phyloP scores from a whole-genome alignment of 208 protist species.

The Trypanosoma mega region DNA sequence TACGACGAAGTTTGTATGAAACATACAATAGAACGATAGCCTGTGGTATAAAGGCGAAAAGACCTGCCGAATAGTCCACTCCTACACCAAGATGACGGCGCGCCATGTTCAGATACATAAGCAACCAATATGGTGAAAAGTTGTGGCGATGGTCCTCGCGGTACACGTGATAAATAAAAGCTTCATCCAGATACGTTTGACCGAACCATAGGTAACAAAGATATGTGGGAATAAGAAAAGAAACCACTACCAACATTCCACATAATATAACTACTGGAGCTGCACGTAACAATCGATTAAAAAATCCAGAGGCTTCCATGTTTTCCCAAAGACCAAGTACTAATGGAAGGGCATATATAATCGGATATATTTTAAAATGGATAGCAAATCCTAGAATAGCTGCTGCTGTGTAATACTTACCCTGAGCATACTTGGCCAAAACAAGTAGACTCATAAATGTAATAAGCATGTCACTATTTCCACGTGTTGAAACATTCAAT shows the following conservation, averaged over 20 bases:
- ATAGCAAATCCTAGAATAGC: conserved; percentile 76
- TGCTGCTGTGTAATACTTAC: conserved; percentile 52
- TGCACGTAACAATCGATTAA: conserved; percentile 1
- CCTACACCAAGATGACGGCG: conserved; percentile 44
- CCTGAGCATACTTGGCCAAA: conserved; percentile 60
- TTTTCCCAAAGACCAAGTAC: conserved; percentile 64
- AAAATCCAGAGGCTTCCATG: conserved; percentile 7
- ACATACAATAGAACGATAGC: conserved; percentile 60
- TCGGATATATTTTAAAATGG: conserved; percentile 94
- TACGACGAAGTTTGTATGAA: conserved; percentile 72
- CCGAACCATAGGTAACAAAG: conserved; percentile 66
- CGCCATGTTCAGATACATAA: conserved; percentile 86
- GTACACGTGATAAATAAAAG: conserved; percentile 80
- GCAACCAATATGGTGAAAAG: conserved; percentile 91
- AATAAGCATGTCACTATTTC: conserved; percentile 93
- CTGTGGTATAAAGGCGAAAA: conserved; percentile 88
- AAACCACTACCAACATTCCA: conserved; percentile 43
- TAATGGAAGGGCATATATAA: conserved; percentile 87
- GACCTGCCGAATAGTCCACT: conserved; percentile 48
- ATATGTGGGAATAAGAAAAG: conserved; percentile 51
- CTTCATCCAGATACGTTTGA: conserved; percentile 73
- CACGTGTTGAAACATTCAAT: conserved; percentile 91
- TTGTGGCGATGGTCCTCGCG: conserved; percentile 91
- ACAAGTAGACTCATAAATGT: conserved; percentile 81
- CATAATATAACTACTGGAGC: conserved; percentile 32